Conservation (phyloP, 139 green algal genomes). For the Chlorella sp. region DNA sequence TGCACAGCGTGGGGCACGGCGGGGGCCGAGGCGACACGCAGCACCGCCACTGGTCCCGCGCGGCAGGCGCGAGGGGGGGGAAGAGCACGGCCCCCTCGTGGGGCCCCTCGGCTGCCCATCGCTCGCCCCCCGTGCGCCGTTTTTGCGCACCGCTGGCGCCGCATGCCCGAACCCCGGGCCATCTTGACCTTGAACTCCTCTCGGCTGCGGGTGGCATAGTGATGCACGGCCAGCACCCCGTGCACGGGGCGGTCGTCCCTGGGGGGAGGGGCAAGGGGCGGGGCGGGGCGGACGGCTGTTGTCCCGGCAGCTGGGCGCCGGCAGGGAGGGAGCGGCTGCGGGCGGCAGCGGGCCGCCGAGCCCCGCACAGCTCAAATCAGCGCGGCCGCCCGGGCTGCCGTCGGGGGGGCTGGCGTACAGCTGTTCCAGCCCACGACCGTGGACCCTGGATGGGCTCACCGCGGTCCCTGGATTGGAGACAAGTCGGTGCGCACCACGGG, state of each 20-base stretch:
- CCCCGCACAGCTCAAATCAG: no score
- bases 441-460: no score
- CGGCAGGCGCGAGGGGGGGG: neutral
- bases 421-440: no score
- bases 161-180: slow-evolving; percentile 45
- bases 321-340: neutral
- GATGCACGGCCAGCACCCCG: slow-evolving; percentile 41
- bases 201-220: slow-evolving; percentile 53
- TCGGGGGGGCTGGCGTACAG: no score
- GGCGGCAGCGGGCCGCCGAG: no score
- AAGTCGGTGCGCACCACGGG: slow-evolving; percentile 36
- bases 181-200: slow-evolving; percentile 57
- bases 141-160: slow-evolving; percentile 17
- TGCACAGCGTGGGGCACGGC: neutral
- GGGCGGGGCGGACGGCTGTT: no score
- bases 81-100: neutral
- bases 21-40: neutral
- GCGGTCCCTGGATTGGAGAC: slow-evolving; percentile 22
- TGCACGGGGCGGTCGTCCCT: slow-evolving; percentile 11
- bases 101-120: neutral
- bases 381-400: no score
- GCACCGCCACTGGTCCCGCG: neutral
- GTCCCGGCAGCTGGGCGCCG: no score
- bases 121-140: neutral
- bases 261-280: neutral